These are phyloP conservation scores for Backusella mclennaniae DNA, from an alignment of 192 early-diverging fungal genomes.

Conservation along the genomic window DNA sequence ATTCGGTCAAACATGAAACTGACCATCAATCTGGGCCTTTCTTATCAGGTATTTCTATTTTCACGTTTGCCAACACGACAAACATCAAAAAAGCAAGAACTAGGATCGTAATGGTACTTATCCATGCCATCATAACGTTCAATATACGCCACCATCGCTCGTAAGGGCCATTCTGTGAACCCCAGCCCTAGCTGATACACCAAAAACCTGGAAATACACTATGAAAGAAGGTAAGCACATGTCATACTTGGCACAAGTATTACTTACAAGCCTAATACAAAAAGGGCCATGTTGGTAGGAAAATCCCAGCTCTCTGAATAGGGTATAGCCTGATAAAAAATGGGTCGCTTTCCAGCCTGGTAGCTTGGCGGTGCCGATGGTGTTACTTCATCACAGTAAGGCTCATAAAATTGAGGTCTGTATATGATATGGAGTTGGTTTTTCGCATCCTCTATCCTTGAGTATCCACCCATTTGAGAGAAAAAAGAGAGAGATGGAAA, in stretches of 20 bases:
- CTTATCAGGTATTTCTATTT: background rate
- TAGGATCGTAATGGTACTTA: background rate
- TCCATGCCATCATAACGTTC: background rate
- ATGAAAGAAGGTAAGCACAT: background rate
- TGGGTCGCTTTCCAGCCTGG: background rate
- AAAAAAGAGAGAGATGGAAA: background rate
- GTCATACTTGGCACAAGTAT: background rate
- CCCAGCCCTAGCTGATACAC: background rate
- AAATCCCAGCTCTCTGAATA: background rate
- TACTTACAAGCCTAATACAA: background rate
- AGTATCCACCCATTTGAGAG: background rate
- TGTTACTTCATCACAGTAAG: background rate
- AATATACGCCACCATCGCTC: background rate
- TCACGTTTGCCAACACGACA: background rate
- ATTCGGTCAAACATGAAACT: too few relatives aligned
- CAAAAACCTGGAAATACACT: background rate
- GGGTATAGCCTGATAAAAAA: background rate
- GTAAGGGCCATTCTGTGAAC: background rate
- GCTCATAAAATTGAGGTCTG: background rate
- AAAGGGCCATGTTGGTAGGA: background rate
- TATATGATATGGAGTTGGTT: background rate
- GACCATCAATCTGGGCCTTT: background rate
- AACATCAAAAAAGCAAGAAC: background rate
- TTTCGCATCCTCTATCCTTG: background rate
- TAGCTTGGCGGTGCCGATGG: background rate